Base-by-base conservation (phyloP, 495 filamentous ascomycete genomes). In the Aspergillus steynii region DNA sequence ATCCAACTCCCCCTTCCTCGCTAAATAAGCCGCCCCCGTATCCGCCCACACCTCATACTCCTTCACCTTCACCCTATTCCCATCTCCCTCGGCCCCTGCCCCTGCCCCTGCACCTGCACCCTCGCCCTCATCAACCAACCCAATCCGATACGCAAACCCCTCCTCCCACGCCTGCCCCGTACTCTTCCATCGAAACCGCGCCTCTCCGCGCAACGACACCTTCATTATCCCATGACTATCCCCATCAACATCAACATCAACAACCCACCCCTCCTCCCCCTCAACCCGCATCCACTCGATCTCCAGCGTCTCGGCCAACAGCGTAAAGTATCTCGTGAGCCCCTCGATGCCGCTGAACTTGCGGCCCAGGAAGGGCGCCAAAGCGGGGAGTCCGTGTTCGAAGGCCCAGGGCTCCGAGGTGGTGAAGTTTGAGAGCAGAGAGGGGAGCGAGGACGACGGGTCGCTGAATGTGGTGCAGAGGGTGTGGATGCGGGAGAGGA, bases 21-120 rank as follows among this genome's bases (percentile, higher is more conserved):
- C 86, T 58, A 88, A 71, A 76, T 84, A 86, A 26, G 83, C 84
- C 29, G 85, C 85, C 10, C 85, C 86, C 3, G 83, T 83, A 77
- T 89, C 86, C 29, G 83, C 86, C 86, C 86, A 89, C 42, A 88
- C 74, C 60, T 81, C 74, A 71, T 85, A 89, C 59, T 73, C 77
- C 27, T 60, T 61, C 10, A 88, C 73, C 65, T 77, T 83, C 15
- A 72, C 61, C 26, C 64, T 20, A 20, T 20, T 20, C 20, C 20
- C 20, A 20, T 20, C 20, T 20, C 20, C 20, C 20, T 20, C 20
- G 20, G 20, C 20, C 20, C 20, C 20, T 20, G 20, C 20, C 20
- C 20, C 20, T 20, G 20, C 20, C 20, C 20, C 20, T 20, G 20
- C 68, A 14, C 28, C 51, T 12, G 60, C 59, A 4, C 52, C 55